phyloP scores from a whole-genome alignment of 2,329 filamentous ascomycete species.

The Diaporthe sp. region DNA sequence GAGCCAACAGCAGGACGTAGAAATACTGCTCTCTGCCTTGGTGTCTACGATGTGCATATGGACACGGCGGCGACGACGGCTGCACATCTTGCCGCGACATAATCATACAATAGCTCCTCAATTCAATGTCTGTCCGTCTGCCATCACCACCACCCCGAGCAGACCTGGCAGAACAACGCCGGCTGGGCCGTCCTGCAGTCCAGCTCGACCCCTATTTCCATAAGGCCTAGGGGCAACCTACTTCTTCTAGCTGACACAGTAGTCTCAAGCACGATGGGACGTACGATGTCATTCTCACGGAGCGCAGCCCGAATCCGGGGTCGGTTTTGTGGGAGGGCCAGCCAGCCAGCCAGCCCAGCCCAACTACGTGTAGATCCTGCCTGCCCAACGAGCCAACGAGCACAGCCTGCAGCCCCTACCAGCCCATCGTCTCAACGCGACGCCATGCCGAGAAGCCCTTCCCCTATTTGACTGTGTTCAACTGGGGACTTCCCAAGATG shows the following conservation, averaged over 20 bases:
- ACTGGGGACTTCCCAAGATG: neutral
- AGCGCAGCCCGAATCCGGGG: slow-evolving; percentile 21
- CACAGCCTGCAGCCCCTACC: neutral
- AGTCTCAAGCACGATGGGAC: slow-evolving; percentile 9
- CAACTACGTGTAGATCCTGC: neutral
- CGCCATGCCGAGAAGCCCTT: slow-evolving; percentile 2
- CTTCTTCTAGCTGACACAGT: slow-evolving; percentile 23
- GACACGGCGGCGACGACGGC: neutral
- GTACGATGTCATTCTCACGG: slow-evolving; percentile 10
- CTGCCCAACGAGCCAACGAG: slow-evolving; percentile 19
- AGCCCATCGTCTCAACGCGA: slow-evolving; percentile 13
- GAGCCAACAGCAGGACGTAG: slow-evolving; percentile 4
- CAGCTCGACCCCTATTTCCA: slow-evolving; percentile 11
- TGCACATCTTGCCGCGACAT: neutral
- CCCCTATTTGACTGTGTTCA: neutral
- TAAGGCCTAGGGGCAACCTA: slow-evolving; percentile 11
- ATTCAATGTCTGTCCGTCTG: neutral
- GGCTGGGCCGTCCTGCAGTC: neutral
- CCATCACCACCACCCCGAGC: neutral
- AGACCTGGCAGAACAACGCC: neutral
- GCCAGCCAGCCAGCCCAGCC: too few relatives aligned
- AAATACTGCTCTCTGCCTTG: neutral
- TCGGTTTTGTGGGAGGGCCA: neutral
- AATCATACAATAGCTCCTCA: neutral
- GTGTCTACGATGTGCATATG: neutral